Evolutionary conservation across 2,329 filamentous ascomycete species (phyloP), one percentile per base, ranked within the genome.

Genomic region (Neophaeococcomyces aloes): DNA sequence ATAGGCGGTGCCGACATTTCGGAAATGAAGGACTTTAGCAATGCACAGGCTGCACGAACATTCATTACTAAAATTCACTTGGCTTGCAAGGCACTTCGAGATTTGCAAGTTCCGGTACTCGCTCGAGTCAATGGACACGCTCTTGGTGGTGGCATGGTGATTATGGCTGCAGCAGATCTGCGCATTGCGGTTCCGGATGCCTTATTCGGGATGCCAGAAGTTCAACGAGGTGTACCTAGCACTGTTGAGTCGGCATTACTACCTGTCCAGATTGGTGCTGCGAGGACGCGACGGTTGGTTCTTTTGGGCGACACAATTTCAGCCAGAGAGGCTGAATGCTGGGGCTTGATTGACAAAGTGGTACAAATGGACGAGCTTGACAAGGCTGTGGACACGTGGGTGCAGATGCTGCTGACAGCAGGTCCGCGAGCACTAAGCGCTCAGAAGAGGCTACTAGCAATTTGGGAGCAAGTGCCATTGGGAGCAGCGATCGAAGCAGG

Each of bases 131-230:
- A 65, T 41, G 63, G 63, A 29, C 59, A 59, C 42, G 58, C 57
- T 15, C 51, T 66, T 15, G 64, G 63, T 2, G 63, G 61, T 2
- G 62, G 63, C 1, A 48, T 65, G 19, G 59, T 63, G 36, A 49
- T 65, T 21, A 53, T 55, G 19, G 61, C 59, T 3, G 53, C 59
- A 7, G 64, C 63, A 38, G 64, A 65, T 48, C 46, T 65, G 30
- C 53, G 62, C 14, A 53, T 65, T 23, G 62, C 61, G 1, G 61
- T 57, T 8, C 40, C 44, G 32, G 45, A 48, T 15, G 59, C 58
- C 7, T 48, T 54, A 3, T 63, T 66, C 48, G 62, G 57, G 1
- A 66, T 66, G 63, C 63, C 64, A 1, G 63, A 65, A 49, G 61
- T 65, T 10, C 52, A 48, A 25, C 53, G 65, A 11, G 63, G 62